These are phyloP conservation scores for Linum tenue DNA, from an alignment of 345 rosid genomes.

Conservation along the genomic window DNA sequence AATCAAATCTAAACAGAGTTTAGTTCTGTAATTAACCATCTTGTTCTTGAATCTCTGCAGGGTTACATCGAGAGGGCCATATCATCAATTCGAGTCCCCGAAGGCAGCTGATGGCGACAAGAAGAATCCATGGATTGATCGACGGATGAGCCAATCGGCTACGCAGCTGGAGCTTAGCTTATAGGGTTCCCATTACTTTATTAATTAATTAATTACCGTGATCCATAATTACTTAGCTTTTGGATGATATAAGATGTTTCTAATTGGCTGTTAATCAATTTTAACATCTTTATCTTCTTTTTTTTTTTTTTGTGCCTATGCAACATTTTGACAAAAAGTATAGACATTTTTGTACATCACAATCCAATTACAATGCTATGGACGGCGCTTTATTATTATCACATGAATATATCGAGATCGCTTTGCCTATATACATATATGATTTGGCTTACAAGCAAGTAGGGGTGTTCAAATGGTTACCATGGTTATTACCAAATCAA, in stretches of 20 bases:
- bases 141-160: constrained; percentile 27
- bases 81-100: constrained; percentile 22
- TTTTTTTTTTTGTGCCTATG: too few species aligned
- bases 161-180: constrained; percentile 45
- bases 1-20: neutral
- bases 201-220: neutral
- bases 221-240: neutral
- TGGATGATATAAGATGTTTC: neutral
- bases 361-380: too few species aligned
- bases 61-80: constrained; percentile 54
- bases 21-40: too few species aligned
- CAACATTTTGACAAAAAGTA: too few species aligned
- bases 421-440: too few species aligned
- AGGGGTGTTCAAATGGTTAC: too few species aligned
- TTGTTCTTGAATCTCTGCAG: constrained; percentile 19
- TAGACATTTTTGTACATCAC: too few species aligned
- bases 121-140: constrained; percentile 6
- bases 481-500: too few species aligned
- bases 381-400: too few species aligned
- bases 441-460: too few species aligned
- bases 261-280: neutral
- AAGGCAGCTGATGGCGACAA: constrained; percentile 18
- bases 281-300: neutral
- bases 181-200: constrained; percentile 6
- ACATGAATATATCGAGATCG: too few species aligned